Evolutionary conservation across 257 asterid genomes (phyloP).

Genomic region (Gentiana dahurica): DNA sequence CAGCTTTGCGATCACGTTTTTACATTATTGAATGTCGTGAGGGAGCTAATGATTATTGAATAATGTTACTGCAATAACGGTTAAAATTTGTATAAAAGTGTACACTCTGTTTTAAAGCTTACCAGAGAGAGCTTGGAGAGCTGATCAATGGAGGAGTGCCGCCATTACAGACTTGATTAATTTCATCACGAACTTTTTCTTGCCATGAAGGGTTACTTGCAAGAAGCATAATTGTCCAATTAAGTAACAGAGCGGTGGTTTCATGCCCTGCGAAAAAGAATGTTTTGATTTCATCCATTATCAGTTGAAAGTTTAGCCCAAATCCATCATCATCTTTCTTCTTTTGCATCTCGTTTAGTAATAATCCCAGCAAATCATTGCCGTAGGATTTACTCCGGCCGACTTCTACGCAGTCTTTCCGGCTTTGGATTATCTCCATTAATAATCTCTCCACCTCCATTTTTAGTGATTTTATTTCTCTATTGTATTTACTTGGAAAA

Average conservation of each 20-base stretch:
- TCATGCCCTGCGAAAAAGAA: slow-evolving; percentile 97
- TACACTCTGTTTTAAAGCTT: slow-evolving; percentile 2
- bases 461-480: slow-evolving; percentile 69
- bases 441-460: slow-evolving; percentile 63
- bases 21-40: too few species aligned
- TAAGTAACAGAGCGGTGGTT: slow-evolving; percentile 75
- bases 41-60: too few species aligned
- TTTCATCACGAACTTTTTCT: slow-evolving; percentile 51
- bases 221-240: slow-evolving; percentile 88
- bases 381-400: slow-evolving; percentile 68
- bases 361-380: slow-evolving; percentile 66
- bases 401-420: slow-evolving; percentile 62
- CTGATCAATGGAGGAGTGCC: slow-evolving; percentile 40
- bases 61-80: too few species aligned
- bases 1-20: too few species aligned
- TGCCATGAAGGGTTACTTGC: slow-evolving; percentile 80
- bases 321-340: slow-evolving; percentile 36
- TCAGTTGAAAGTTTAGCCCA: slow-evolving; percentile 56
- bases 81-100: background rate
- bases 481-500: slow-evolving; percentile 80
- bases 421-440: slow-evolving; percentile 86
- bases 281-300: slow-evolving; percentile 95
- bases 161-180: slow-evolving; percentile 46
- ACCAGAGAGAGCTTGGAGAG: slow-evolving; percentile 73
- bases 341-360: slow-evolving; percentile 68